Evolutionary conservation across 2,329 filamentous ascomycete genomes (phyloP).

Genomic region (Aspergillus pseudoterreus): DNA sequence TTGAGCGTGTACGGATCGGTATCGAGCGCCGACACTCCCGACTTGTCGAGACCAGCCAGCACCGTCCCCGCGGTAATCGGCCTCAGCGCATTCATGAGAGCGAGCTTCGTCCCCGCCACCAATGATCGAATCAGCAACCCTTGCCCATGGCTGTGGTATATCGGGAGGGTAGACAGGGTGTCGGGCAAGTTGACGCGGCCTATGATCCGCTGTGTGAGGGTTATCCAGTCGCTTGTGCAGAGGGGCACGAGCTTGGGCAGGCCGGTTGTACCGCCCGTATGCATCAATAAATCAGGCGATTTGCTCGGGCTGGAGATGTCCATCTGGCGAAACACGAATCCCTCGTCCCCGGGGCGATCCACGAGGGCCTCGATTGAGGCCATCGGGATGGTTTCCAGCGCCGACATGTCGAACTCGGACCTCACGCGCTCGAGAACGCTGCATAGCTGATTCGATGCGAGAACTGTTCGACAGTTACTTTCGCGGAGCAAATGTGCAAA

Average conservation of each 20-base stretch:
- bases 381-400: neutral
- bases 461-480: constrained; percentile 29
- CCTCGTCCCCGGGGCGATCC: neutral
- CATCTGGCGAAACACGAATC: neutral
- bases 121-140: neutral
- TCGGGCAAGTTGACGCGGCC: neutral
- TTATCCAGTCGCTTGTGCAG: neutral
- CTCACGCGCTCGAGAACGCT: neutral
- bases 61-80: constrained; percentile 52
- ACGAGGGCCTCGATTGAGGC: neutral
- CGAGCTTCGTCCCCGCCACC: constrained; percentile 46
- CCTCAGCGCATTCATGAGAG: constrained; percentile 53
- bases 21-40: constrained; percentile 42
- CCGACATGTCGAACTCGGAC: too few species aligned
- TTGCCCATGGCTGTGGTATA: neutral
- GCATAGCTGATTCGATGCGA: neutral
- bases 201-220: neutral
- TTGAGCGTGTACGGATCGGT: constrained; percentile 64
- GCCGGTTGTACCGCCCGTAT: constrained; percentile 8
- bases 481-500: constrained; percentile 45
- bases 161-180: neutral
- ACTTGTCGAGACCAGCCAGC: constrained; percentile 25
- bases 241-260: constrained; percentile 6
- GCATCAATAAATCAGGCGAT: constrained; percentile 1
- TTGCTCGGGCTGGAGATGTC: neutral